Conservation (phyloP, 2,329 filamentous ascomycete species). For the Monilinia fructigena region DNA sequence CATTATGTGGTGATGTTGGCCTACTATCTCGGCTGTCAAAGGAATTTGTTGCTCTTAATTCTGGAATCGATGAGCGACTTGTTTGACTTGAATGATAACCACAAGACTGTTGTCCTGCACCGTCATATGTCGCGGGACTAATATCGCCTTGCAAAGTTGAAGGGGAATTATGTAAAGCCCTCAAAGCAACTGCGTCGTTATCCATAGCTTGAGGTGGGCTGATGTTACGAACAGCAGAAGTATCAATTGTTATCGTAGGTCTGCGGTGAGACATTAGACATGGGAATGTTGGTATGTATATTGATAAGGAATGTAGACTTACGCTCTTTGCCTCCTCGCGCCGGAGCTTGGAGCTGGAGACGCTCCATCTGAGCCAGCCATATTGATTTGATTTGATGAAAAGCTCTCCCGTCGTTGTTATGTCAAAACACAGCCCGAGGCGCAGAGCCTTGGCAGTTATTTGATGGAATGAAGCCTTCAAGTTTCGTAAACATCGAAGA, state of each 20-base stretch:
- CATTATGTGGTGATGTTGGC: slow-evolving; percentile 66
- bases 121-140: slow-evolving; percentile 41
- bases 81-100: slow-evolving; percentile 34
- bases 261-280: slow-evolving; percentile 28
- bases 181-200: slow-evolving; percentile 39
- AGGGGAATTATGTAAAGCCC: slow-evolving; percentile 41
- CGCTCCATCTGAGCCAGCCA: slow-evolving; percentile 31
- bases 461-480: slow-evolving; percentile 25
- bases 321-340: slow-evolving; percentile 40
- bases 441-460: slow-evolving; percentile 34
- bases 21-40: slow-evolving; percentile 61
- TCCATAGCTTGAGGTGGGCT: slow-evolving; percentile 38
- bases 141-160: slow-evolving; percentile 39
- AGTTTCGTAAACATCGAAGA: slow-evolving; percentile 32
- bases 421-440: slow-evolving; percentile 35
- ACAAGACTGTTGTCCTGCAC: slow-evolving; percentile 30
- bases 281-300: slow-evolving; percentile 30
- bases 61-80: slow-evolving; percentile 42
- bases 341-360: slow-evolving; percentile 34
- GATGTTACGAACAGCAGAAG: slow-evolving; percentile 49
- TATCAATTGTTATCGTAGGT: slow-evolving; percentile 58
- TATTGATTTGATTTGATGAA: slow-evolving; percentile 24
- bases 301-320: slow-evolving; percentile 29
- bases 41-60: slow-evolving; percentile 53
- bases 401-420: slow-evolving; percentile 25